Evolutionary conservation across 1,139 yeast genomes (phyloP), one percentile per base, ranked within the genome.

Genomic region (Saccharomyces uvarum): DNA sequence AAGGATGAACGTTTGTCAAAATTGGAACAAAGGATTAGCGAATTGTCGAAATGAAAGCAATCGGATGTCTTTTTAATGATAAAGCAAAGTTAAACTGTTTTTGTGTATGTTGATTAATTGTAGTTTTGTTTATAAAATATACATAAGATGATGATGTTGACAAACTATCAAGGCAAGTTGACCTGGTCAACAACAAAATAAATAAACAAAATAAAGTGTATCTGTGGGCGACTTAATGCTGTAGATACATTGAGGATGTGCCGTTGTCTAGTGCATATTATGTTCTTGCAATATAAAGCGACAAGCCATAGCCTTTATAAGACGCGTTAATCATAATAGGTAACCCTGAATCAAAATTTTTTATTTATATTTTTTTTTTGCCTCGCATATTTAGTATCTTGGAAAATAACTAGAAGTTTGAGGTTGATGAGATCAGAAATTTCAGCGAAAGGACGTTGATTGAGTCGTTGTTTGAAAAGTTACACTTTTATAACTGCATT

Each of bases 1-100:
- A 86, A 86, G 65, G 91, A 86, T 63, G 82, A 75, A 52, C 80
- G 81, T 65, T 72, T 86, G 50, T 68, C 69, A 47, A 63, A 69
- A 2, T 60, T 79, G 8, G 82, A 79, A 61, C 69, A 63, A 2
- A 79, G 77, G 61, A 67, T 79, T 38, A 77, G 77, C 51, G 60
- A 69, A 47, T 61, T 79, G 26, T 56, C 74, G 27, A 61, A 58
- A 44, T 63, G 61, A 57, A 58, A 59, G 44, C 50, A 53, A 41
- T 48, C 32, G 21, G 28, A 13, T 33, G 27, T 26, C 8, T n/a
- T n/a, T 26, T 4, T 42, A 21, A 49, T 8, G 47, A n/a, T 14
- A 38, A 49, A 38, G 8, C 9, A 33, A 21, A 11, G 27, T 21
- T 7, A 38, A 13, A 9, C 31, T 14, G 8, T 42, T n/a, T 19